A percentile compares a stretch with the other conserved stretches of the same genome.
Evolutionary conservation across 257 asterid species (phyloP).

Genomic region (Fraxinus quadrangulata): DNA sequence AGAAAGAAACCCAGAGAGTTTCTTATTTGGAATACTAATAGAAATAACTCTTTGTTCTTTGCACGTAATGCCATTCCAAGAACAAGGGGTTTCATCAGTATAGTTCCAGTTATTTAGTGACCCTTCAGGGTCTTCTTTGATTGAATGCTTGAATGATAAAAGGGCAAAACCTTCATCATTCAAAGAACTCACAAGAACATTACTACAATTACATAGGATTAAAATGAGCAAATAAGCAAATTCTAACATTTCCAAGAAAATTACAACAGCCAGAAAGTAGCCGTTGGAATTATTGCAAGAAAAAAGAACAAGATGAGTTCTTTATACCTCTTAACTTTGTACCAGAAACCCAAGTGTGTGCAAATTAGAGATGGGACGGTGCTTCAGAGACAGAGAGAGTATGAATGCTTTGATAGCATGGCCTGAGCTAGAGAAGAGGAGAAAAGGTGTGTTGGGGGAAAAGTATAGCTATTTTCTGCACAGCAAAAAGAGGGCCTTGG

Average conservation of each 20-base stretch:
- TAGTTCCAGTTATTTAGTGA: conserved; percentile 69
- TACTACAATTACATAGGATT: conserved; percentile 28
- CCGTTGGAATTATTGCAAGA: conserved; percentile 30
- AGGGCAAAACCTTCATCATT: conserved; percentile 76
- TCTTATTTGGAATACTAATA: conserved; percentile 66
- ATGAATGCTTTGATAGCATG: conserved; percentile 48
- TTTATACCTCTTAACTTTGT: conserved; percentile 43
- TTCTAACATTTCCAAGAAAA: conserved; percentile 54
- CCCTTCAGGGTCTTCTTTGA: conserved; percentile 65
- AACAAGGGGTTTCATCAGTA: conserved; percentile 83
- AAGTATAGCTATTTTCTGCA: conserved; percentile 60
- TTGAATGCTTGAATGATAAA: conserved; percentile 59
- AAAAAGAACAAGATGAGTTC: conserved; percentile 22
- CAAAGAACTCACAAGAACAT: conserved; percentile 51
- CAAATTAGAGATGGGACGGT: conserved; percentile 18
- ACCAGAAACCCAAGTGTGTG: conserved; percentile 33
- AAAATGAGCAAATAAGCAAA: conserved; percentile 35
- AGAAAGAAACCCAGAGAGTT: conserved; percentile 67
- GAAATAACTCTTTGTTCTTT: conserved; percentile 60
- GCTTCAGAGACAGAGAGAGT: conserved; percentile 13
- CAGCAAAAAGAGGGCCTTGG: conserved; percentile 46
- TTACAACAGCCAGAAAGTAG: conserved; percentile 26
- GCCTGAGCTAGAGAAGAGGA: conserved; percentile 35
- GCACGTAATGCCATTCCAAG: conserved; percentile 94
- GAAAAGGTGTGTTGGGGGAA: conserved; percentile 49